Evolutionary conservation across 495 filamentous ascomycete species (phyloP), one percentile per base, ranked within the genome.

Genomic region (Aspergillus campestris): DNA sequence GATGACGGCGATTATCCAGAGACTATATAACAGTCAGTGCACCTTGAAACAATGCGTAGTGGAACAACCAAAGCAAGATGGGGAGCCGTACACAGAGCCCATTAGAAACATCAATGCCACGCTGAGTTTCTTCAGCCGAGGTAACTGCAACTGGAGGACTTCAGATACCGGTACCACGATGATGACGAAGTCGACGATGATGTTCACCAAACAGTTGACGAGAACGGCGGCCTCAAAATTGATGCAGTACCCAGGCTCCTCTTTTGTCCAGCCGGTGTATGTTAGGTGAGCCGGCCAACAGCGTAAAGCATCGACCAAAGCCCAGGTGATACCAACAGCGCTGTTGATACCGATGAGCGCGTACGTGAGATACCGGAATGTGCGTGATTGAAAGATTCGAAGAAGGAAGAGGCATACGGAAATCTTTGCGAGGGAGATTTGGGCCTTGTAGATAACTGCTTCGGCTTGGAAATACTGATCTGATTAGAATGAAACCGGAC

Each of bases 351-450:
- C 64, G 24, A 70, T 67, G 6, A 70, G 44, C 2, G 27, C 47
- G 29, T 65, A 67, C 5, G 60, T 43, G 33, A 53, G 40, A 32
- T 53, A 59, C 12, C 66, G 62, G 53, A 65, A 70, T 8, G 42
- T 27, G 35, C 47, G 50, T 7, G 60, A 59, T 36, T 65, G 57
- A 51, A 65, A 71, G 40, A 68, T 66, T 3, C 64, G 62, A 2
- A 71, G 57, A 11, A 71, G 56, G 49, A 71, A 81, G 12, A 74
- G 61, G 44, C 64, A 68, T 36, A 60, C 80, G 24, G 76, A 78
- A 41, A 66, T 68, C 36, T 77, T 75, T 55, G 66, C 68, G 31
- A 69, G 64, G 7, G 65, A 71, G 39, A 65, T 61, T 31, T 59
- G 56, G 3, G 52, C 38, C 34, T 65, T 65, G 44, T 65, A 65